These are phyloP conservation scores for Leccinum uliginosum DNA, from an alignment of 768 basidiomycete genomes.

Conservation along the genomic window DNA sequence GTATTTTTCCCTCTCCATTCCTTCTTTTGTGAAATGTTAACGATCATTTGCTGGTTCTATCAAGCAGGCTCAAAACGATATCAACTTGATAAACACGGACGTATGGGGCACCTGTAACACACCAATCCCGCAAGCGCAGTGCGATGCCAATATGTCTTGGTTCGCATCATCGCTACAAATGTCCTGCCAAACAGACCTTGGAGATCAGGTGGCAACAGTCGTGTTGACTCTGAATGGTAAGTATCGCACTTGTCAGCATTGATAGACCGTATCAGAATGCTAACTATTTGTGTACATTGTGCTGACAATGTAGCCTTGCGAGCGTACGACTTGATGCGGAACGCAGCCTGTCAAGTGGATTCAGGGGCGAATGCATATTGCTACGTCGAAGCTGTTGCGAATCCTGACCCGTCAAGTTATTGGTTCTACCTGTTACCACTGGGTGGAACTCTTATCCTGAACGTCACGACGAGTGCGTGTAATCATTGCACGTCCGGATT, in stretches of 20 bases:
- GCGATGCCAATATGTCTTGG: constrained; percentile 63
- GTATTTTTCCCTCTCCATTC: constrained; percentile 35
- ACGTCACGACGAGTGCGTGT: constrained; percentile 48
- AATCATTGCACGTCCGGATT: constrained; percentile 59
- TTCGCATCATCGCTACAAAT: constrained; percentile 47
- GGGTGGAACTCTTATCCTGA: constrained; percentile 48
- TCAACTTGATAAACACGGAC: constrained; percentile 58
- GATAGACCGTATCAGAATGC: neutral
- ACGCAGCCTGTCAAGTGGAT: constrained; percentile 56
- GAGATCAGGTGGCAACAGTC: constrained; percentile 47
- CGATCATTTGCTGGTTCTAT: neutral
- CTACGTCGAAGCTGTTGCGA: constrained; percentile 60
- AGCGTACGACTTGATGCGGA: constrained; percentile 59
- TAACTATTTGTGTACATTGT: neutral
- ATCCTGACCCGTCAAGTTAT: constrained; percentile 57
- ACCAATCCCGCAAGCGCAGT: constrained; percentile 41
- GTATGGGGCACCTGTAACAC: constrained; percentile 84
- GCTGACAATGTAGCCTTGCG: constrained; percentile 44
- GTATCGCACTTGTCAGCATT: neutral
- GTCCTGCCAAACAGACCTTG: constrained; percentile 56
- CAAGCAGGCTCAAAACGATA: constrained; percentile 60
- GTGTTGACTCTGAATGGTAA: constrained; percentile 54
- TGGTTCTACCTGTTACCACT: constrained; percentile 70
- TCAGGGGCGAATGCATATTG: constrained; percentile 64
- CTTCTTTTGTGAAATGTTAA: neutral